Conservation (phyloP, 2,329 filamentous ascomycete species). For the Cordyceps fumosorosea region DNA sequence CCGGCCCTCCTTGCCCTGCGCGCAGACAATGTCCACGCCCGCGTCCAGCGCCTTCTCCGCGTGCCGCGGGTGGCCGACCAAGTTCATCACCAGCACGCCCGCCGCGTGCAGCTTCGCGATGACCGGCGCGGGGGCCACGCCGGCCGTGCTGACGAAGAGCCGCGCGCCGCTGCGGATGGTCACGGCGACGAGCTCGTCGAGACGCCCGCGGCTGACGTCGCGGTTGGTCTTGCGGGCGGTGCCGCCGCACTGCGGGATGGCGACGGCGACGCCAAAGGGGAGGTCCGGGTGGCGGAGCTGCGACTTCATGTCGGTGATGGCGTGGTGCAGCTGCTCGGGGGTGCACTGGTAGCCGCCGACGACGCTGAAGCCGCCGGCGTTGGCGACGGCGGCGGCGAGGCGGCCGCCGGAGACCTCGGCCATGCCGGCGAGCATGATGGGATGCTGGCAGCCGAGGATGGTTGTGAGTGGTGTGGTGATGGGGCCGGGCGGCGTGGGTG, state of each 20-base stretch:
- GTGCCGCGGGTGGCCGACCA: slow-evolving; percentile 94
- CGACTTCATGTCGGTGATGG: slow-evolving; percentile 79
- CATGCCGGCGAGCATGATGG: slow-evolving; percentile 94
- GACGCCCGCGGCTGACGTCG: slow-evolving; percentile 84
- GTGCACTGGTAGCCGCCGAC: slow-evolving; percentile 67
- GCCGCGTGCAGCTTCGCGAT: slow-evolving; percentile 72
- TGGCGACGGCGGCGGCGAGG: slow-evolving; percentile 80
- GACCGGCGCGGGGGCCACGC: slow-evolving; percentile 67
- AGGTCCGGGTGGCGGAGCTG: slow-evolving; percentile 59
- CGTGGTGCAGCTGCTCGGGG: slow-evolving; percentile 65
- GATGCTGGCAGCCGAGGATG: slow-evolving; percentile 78
- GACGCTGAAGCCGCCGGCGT: slow-evolving; percentile 77
- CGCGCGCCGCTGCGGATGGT: slow-evolving; percentile 74
- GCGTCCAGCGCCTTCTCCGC: slow-evolving; percentile 79
- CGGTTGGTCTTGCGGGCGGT: slow-evolving; percentile 84
- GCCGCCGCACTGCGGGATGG: slow-evolving; percentile 81
- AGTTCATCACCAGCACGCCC: slow-evolving; percentile 88
- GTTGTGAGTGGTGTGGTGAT: slow-evolving; percentile 72
- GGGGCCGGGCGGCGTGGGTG: slow-evolving; percentile 34
- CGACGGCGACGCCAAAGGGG: slow-evolving; percentile 87
- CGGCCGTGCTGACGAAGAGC: slow-evolving; percentile 83
- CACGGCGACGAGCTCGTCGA: slow-evolving; percentile 82
- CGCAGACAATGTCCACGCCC: slow-evolving; percentile 85
- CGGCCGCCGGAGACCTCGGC: slow-evolving; percentile 72
- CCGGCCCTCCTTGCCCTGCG: slow-evolving; percentile 91